A percentile compares a stretch with the other conserved stretches of the same genome.
Evolutionary conservation across 2,329 filamentous ascomycete genomes (phyloP).

Genomic region (Arthroderma sp.): DNA sequence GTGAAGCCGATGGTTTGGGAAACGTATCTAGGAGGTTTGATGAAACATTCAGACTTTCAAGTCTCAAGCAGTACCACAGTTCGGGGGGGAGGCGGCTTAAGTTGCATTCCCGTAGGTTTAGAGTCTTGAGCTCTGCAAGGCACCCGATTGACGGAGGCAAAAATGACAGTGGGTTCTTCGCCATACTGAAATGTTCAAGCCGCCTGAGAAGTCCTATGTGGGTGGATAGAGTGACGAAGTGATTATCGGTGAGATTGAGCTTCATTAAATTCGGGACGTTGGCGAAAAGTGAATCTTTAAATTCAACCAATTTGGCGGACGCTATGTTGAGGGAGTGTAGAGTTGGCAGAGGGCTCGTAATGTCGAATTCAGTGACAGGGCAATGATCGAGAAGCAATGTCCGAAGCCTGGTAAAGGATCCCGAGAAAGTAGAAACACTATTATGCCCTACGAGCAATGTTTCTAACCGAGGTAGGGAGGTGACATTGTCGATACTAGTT

Average conservation of each 20-base stretch:
- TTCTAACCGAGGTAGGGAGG: constrained; percentile 72
- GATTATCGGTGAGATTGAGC: constrained; percentile 84
- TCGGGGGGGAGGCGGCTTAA: constrained; percentile 77
- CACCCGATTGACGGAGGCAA: constrained; percentile 81
- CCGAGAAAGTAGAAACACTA: constrained; percentile 75
- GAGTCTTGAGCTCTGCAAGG: constrained; percentile 65
- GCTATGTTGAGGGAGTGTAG: constrained; percentile 80
- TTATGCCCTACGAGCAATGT: constrained; percentile 87
- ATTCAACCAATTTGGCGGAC: constrained; percentile 76
- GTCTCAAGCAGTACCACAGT: constrained; percentile 84
- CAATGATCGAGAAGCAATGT: constrained; percentile 86
- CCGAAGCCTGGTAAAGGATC: constrained; percentile 72
- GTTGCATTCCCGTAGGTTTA: constrained; percentile 91
- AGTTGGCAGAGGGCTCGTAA: constrained; percentile 62
- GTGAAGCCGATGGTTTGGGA: constrained; percentile 61
- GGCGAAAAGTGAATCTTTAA: constrained; percentile 74
- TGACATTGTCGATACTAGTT: constrained; percentile 74
- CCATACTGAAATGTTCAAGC: constrained; percentile 85
- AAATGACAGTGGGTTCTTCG: constrained; percentile 75
- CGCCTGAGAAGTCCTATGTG: constrained; percentile 73
- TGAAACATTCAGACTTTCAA: constrained; percentile 88
- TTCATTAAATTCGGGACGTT: constrained; percentile 79
- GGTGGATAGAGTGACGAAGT: constrained; percentile 77
- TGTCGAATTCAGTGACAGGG: constrained; percentile 84
- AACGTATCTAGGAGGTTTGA: constrained; percentile 88